Evolutionary conservation across 495 filamentous ascomycete genomes (phyloP), one percentile per base, ranked within the genome.

Genomic region (Penicillium bialowiezense): DNA sequence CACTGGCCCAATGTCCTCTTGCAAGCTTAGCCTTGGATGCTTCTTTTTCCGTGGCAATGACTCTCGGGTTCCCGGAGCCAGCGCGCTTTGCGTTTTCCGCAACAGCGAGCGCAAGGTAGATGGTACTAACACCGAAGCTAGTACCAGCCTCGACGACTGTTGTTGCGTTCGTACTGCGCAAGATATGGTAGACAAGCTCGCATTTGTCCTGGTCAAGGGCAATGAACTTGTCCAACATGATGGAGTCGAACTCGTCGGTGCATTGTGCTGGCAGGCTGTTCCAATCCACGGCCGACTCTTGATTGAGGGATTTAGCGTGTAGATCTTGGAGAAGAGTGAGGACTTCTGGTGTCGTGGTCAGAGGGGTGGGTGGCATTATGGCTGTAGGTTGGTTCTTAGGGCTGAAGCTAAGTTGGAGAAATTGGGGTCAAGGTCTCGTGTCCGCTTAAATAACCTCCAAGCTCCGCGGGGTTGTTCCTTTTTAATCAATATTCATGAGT

Each of bases 1-100:
- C 67, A 26, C 69, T 58, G 6, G 52, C 56, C 80, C 81, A 84
- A 54, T 81, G 56, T 48, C 64, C 59, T 6, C 66, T 62, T 4
- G 79, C 80, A 21, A 53, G 46, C 0, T 42, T 58, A 0, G 78
- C 76, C 54, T 83, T 82, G 0, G 48, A 60, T 0, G 59, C 55
- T 53, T 83, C 80, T 14, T 81, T 76, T 62, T 84, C 79, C 1
- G 79, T 83, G 8, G 72, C 81, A 46, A 84, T 75, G 0, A 83
- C 77, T 35, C 60, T 71, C 2, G 71, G 75, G 15, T 20, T 26
- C n/a, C 34, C 23, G 2, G 39, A 52, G 1, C 50, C 55, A 1
- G 46, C 53, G 0, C 51, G 48, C 21, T 55, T 68, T 37, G 71
- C 60, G 39, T 62, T 54, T 18, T 62, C 51, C 3, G 63, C 67